Evolutionary conservation across 139 green algal genomes (phyloP), one percentile per base, ranked within the genome.

Genomic region (Chlorella ohadii): DNA sequence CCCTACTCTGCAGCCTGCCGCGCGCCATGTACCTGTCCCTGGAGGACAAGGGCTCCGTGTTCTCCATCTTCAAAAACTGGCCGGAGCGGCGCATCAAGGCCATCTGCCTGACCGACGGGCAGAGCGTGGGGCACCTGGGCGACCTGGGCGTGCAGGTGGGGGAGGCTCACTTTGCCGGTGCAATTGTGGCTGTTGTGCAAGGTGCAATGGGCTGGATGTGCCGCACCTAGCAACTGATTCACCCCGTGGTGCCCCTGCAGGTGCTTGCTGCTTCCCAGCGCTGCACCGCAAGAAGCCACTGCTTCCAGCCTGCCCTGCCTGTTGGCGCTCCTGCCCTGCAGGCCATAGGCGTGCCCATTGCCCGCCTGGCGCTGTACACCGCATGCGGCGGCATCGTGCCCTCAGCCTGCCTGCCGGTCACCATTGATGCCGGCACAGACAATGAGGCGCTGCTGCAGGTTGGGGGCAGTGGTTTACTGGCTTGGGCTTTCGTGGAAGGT

Each of bases 61-160:
- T 88, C 82, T 84, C 87, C 59, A 95, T 97, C 82, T 88, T 98
- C 6, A 97, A 97, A 84, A 98, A 98, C 87, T 98, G 95, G 95
- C 95, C 95, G 1, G 93, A 97, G 87, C 89, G 93, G 65, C 92
- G 93, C 72, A 91, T 98, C 51, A 94, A 94, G 71, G 85, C 94
- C 34, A 91, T 98, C 67, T 93, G 93, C 82, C 79, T 97, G 16
- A 97, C 93, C 25, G 95, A 98, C 85, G 95, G 95, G 0, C 91
- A 96, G 83, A 72, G 85, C n/a, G 90, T 96, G 19, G 94, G 93
- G 1, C 79, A 80, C 1, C 68, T 95, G 27, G 93, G 93, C 0
- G 95, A 98, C 79, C 86, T 97, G 41, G 95, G 95, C 0, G 92
- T 98, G 73, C 94, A 96, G 86, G 88, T 85, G 66, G 0, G 72